Conservation (phyloP, 768 basidiomycete species). For the Auricularia heimuer region DNA sequence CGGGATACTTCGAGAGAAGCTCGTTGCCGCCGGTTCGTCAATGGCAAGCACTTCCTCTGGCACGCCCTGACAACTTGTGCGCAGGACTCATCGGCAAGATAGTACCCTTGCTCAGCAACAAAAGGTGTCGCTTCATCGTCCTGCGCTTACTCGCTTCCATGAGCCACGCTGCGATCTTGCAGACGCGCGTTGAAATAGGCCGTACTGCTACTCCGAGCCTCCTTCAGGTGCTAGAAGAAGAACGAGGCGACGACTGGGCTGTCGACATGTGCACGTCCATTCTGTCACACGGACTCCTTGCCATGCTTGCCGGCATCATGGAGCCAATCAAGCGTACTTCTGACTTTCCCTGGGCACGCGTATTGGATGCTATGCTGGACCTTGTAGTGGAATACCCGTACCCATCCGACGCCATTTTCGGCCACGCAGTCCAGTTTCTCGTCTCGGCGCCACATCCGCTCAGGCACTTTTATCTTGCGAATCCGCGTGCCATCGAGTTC, state of each 20-base stretch:
- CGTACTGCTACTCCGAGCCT: constrained; percentile 30
- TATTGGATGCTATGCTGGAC: constrained; percentile 33
- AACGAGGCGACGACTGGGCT: constrained; percentile 39
- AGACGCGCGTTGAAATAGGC: constrained; percentile 44
- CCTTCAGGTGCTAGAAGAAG: constrained; percentile 37
- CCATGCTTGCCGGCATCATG: constrained; percentile 23
- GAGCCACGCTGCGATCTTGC: constrained; percentile 49
- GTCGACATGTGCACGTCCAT: constrained; percentile 38
- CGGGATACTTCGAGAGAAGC: constrained; percentile 46
- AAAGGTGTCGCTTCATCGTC: constrained; percentile 40
- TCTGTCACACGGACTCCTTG: constrained; percentile 39
- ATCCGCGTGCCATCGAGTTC: constrained; percentile 36
- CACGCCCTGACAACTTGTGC: neutral
- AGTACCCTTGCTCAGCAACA: constrained; percentile 40
- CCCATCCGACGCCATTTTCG: constrained; percentile 32
- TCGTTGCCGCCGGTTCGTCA: constrained; percentile 23
- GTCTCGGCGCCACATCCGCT: constrained; percentile 35
- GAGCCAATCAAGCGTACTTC: constrained; percentile 26
- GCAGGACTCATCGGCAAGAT: constrained; percentile 48
- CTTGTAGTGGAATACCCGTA: constrained; percentile 35
- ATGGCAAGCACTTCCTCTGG: too few species aligned
- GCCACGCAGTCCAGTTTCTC: constrained; percentile 47
- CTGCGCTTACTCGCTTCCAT: constrained; percentile 46
- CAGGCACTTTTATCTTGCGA: constrained; percentile 32
- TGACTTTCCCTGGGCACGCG: constrained; percentile 24